phyloP scores from a whole-genome alignment of 225 moss, liverwort and hornwort species.

The Climacium dendroides region DNA sequence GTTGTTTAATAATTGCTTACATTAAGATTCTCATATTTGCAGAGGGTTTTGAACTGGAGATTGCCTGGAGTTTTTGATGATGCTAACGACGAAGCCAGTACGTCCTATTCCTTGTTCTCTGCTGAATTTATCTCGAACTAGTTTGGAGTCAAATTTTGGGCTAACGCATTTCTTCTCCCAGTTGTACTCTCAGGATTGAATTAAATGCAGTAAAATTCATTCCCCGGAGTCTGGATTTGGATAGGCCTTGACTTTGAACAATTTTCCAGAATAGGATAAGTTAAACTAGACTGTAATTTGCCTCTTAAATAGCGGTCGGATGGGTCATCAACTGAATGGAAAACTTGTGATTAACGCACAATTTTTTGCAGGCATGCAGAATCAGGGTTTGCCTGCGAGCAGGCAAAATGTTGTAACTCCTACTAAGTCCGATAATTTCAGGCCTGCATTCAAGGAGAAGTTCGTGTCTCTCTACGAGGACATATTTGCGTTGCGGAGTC shows the following conservation, averaged over 20 bases:
- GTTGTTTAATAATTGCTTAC: background rate
- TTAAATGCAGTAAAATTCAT: background rate
- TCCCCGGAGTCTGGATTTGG: background rate
- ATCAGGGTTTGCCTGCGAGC: slow-evolving; percentile 36
- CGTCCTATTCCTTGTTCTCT: background rate
- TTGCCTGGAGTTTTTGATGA: slow-evolving; percentile 14
- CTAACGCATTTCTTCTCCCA: background rate
- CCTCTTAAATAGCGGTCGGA: background rate
- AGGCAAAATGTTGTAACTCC: slow-evolving; percentile 32
- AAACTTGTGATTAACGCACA: background rate
- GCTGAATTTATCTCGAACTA: background rate
- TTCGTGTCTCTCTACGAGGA: slow-evolving; percentile 83
- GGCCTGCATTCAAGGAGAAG: slow-evolving; percentile 71
- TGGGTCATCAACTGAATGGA: background rate
- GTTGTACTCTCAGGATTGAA: background rate
- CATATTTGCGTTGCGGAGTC: slow-evolving; percentile 72
- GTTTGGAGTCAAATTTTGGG: background rate
- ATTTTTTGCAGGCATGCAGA: slow-evolving; percentile 28
- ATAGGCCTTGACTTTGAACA: background rate
- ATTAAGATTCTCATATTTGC: background rate
- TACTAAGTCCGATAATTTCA: slow-evolving; percentile 50
- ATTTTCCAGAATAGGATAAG: background rate
- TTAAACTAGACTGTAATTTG: background rate
- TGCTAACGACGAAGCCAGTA: slow-evolving; percentile 28
- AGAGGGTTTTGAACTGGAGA: slow-evolving; percentile 3